phyloP scores from a whole-genome alignment of 208 protist genomes.

The Acanthamoeba healyi region DNA sequence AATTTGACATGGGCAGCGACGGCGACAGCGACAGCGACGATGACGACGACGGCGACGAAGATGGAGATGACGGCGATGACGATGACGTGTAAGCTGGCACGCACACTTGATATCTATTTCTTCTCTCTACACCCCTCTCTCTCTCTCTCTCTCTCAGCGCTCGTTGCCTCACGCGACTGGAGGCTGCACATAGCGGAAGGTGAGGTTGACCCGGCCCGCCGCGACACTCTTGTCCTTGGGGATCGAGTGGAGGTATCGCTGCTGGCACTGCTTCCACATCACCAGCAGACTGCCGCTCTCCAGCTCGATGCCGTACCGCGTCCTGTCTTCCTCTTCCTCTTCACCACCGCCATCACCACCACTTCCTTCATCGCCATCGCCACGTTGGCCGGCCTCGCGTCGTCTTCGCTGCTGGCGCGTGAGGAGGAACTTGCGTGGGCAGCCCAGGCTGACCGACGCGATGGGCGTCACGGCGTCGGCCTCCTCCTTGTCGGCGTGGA shows the following conservation, averaged over 20 bases:
- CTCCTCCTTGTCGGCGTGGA: conserved; percentile 37
- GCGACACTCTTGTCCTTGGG: conserved; percentile 2
- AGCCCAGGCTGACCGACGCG: conserved; percentile 4
- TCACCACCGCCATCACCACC: neutral
- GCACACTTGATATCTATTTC: too few relatives aligned
- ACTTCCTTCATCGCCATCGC: neutral
- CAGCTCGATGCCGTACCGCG: conserved; percentile 23
- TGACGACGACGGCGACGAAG: neutral
- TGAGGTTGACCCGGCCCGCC: conserved; percentile 23
- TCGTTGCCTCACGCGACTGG: neutral
- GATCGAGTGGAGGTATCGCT: conserved; percentile 7
- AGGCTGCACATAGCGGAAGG: neutral
- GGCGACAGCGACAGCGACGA: conserved; percentile 73
- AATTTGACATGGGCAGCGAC: conserved; percentile 17
- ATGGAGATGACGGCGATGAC: conserved; percentile 27
- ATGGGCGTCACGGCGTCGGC: neutral
- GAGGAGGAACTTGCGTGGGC: neutral
- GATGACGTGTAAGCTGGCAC: too few relatives aligned
- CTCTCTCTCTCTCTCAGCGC: neutral
- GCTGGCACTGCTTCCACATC: conserved; percentile 55
- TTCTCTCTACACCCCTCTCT: too few relatives aligned
- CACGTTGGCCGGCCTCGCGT: neutral
- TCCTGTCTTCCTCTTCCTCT: neutral
- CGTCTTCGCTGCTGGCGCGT: neutral
- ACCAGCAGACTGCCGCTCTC: neutral